Percentiles rank a stretch among this genome's conserved stretches.
Evolutionary conservation across 331 rosid species (phyloP).

Genomic region (Quercus lobata): DNA sequence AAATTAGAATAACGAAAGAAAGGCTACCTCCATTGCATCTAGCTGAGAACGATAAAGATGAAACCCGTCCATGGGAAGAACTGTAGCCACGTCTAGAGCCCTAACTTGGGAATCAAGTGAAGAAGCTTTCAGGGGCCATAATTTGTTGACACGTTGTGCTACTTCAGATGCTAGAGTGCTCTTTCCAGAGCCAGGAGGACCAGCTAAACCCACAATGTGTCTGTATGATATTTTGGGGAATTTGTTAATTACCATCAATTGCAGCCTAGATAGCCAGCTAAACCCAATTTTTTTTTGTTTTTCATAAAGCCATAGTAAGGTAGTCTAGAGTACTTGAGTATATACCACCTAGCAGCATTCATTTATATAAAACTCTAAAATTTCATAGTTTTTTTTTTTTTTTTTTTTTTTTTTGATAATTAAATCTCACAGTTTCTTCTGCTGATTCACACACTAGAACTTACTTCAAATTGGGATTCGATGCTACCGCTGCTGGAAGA

Average conservation of each 20-base stretch:
- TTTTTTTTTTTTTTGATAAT: no score
- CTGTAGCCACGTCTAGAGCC: conserved; percentile 58
- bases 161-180: conserved; percentile 78
- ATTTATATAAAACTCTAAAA: not conserved
- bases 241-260: no score
- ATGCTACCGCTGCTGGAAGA: conserved; percentile 35
- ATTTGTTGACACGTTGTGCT: conserved; percentile 59
- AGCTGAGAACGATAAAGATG: conserved; percentile 84
- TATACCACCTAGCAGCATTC: not conserved
- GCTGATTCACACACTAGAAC: conserved; percentile 25
- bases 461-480: conserved; percentile 62
- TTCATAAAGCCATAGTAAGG: no score
- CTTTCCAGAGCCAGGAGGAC: conserved; percentile 97
- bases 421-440: not conserved
- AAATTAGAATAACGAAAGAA: conserved; percentile 12
- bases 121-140: conserved; percentile 59
- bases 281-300: no score
- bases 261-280: no score
- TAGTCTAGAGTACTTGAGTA: no score
- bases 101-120: conserved; percentile 59
- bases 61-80: conserved; percentile 92
- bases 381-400: no score
- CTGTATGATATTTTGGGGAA: conserved; percentile 33
- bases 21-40: conserved; percentile 89
- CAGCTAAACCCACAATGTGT: conserved; percentile 79